phyloP scores from a whole-genome alignment of 495 filamentous ascomycete species.

The Pseudevernia furfuracea region DNA sequence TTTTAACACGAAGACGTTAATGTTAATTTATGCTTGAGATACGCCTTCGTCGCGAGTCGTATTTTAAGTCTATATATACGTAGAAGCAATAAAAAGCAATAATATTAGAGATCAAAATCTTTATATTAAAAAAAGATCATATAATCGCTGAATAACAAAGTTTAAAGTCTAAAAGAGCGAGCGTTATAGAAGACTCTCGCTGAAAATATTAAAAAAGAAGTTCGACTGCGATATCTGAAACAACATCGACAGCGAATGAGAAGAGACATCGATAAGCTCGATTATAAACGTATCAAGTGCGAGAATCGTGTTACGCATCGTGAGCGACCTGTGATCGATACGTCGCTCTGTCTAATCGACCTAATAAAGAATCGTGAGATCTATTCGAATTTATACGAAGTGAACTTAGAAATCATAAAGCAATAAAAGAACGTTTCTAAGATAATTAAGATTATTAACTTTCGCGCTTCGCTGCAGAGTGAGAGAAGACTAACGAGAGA shows the following conservation, averaged over 20 bases:
- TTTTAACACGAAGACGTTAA: no score
- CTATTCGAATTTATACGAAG: slow-evolving; percentile 21
- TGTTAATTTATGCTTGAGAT: no score
- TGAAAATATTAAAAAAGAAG: slow-evolving; percentile 11
- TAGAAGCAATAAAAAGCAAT: no score
- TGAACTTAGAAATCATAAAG: slow-evolving; percentile 14
- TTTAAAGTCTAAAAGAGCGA: slow-evolving; percentile 8
- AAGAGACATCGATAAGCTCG: neutral
- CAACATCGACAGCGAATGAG: slow-evolving; percentile 15
- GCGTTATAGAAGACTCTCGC: slow-evolving; percentile 9
- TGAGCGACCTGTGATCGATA: slow-evolving; percentile 17
- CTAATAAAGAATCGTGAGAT: slow-evolving; percentile 1
- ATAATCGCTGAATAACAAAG: slow-evolving; percentile 11
- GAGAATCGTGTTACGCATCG: slow-evolving; percentile 20
- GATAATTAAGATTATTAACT: slow-evolving; percentile 18
- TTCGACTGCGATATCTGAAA: slow-evolving; percentile 17
- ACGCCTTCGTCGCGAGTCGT: no score
- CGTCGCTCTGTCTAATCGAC: slow-evolving; percentile 18
- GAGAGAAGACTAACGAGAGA: slow-evolving; percentile 17
- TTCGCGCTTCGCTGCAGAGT: slow-evolving; percentile 24
- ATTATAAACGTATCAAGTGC: slow-evolving; percentile 16
- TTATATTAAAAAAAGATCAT: no score
- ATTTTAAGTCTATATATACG: no score
- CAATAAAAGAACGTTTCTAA: slow-evolving; percentile 13
- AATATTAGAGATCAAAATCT: no score